phyloP scores from a whole-genome alignment of 495 filamentous ascomycete genomes.

The Penicillium fimorum region DNA sequence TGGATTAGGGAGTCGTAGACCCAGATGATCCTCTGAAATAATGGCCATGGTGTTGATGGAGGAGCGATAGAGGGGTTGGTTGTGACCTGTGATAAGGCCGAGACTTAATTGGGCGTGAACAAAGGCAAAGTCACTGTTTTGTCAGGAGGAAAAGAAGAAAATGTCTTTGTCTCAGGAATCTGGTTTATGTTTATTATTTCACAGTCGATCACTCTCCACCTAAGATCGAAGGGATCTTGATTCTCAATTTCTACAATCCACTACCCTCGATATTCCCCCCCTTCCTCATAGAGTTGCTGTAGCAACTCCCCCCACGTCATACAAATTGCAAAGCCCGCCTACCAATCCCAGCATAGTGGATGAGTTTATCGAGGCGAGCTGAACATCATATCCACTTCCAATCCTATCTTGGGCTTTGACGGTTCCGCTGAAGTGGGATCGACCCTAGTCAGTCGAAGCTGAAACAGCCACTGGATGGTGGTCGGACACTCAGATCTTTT shows the following conservation, averaged over 20 bases:
- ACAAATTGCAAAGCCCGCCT: constrained; percentile 14
- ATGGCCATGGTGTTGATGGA: constrained; percentile 27
- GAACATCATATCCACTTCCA: constrained; percentile 17
- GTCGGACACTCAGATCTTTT: not conserved
- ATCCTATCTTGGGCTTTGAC: not conserved
- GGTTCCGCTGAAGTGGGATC: not conserved
- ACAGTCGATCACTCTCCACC: constrained; percentile 22
- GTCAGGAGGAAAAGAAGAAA: constrained; percentile 2
- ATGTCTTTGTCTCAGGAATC: constrained; percentile 14
- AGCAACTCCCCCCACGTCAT: constrained; percentile 39
- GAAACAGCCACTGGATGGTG: constrained; percentile 1
- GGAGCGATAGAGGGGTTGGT: constrained; percentile 20
- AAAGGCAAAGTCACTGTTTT: constrained; percentile 10
- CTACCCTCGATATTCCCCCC: constrained; percentile 7
- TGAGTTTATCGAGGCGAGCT: constrained; percentile 20
- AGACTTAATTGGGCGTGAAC: not conserved
- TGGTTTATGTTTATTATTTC: constrained; percentile 11
- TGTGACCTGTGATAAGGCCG: constrained; percentile 17
- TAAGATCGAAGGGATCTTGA: constrained; percentile 22
- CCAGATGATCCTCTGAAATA: constrained; percentile 29
- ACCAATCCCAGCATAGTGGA: not conserved
- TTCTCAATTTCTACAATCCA: constrained; percentile 18
- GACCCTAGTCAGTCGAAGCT: not conserved
- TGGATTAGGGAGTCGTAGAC: constrained; percentile 58
- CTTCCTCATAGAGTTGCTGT: constrained; percentile 27